phyloP scores from a whole-genome alignment of 2,329 filamentous ascomycete genomes.

The Neonectria faginata region DNA sequence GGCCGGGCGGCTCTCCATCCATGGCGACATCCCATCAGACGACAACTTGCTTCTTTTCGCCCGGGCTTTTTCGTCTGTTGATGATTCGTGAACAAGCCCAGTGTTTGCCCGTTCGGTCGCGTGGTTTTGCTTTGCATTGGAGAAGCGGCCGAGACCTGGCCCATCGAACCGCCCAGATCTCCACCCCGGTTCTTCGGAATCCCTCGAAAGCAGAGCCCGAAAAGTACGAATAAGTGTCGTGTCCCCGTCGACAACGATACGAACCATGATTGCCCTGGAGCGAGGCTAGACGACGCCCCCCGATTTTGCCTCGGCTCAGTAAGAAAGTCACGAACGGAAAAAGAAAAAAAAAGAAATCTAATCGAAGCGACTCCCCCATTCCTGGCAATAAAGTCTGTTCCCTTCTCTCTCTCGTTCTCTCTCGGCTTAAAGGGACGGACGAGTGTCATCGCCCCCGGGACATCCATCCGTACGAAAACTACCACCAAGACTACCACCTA shows the following conservation, averaged over 20 bases:
- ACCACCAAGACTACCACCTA: not conserved
- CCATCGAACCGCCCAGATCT: not conserved
- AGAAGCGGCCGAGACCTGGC: not conserved
- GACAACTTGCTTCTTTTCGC: slow-evolving; percentile 29
- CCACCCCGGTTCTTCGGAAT: not conserved
- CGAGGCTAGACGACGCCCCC: not conserved
- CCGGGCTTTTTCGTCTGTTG: not conserved
- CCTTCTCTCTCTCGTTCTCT: no score
- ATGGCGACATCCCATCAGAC: slow-evolving; percentile 31
- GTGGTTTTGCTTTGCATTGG: not conserved
- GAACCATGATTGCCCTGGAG: not conserved
- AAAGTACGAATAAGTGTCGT: no score
- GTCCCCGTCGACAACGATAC: not conserved
- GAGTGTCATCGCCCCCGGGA: not conserved
- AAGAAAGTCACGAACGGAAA: not conserved
- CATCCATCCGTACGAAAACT: not conserved
- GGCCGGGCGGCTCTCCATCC: slow-evolving; percentile 18
- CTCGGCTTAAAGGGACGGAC: not conserved
- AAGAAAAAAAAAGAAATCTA: not conserved
- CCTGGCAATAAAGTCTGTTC: not conserved
- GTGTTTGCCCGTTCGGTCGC: not conserved
- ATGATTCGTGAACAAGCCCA: not conserved
- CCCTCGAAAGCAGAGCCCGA: not conserved
- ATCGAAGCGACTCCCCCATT: not conserved
- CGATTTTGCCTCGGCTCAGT: not conserved